Conservation (phyloP, 192 early-diverging fungal species). For the Coemansia sp. region DNA sequence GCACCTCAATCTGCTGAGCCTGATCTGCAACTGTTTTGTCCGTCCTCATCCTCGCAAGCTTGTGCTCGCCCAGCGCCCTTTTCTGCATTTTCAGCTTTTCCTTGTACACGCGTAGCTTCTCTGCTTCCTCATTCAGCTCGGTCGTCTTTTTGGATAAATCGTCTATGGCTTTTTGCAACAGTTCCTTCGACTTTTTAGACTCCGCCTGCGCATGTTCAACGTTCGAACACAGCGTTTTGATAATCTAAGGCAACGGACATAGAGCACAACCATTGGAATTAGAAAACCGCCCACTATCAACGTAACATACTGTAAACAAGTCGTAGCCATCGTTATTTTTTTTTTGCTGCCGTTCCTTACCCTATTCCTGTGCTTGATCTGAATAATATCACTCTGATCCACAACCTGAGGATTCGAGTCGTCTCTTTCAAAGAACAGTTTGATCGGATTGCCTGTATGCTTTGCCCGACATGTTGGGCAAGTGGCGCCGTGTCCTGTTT, state of each 20-base stretch:
- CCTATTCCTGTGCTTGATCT: conserved; percentile 20
- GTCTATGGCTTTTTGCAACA: background rate
- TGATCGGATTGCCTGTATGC: conserved; percentile 28
- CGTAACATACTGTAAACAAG: background rate
- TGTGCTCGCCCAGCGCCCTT: conserved; percentile 15
- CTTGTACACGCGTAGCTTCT: conserved; percentile 4
- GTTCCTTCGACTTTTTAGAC: conserved; percentile 10
- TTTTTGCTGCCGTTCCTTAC: background rate
- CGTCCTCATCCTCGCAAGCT: conserved; percentile 12
- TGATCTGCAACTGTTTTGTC: conserved; percentile 31
- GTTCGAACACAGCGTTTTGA: conserved; percentile 41
- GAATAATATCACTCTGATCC: background rate
- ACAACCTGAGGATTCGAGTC: conserved; percentile 4
- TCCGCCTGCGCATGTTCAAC: conserved; percentile 31
- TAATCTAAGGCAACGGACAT: conserved; percentile 12
- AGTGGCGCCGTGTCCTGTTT: conserved; percentile 15
- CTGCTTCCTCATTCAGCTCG: background rate
- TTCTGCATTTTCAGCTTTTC: conserved; percentile 7
- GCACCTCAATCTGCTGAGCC: conserved; percentile 24
- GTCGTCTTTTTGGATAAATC: background rate
- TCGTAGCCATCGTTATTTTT: background rate
- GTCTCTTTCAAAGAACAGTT: conserved; percentile 36
- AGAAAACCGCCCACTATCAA: background rate
- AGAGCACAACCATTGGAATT: background rate
- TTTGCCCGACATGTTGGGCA: conserved; percentile 45